phyloP scores from a whole-genome alignment of 495 filamentous ascomycete genomes.

The Amniculicola lignicola region DNA sequence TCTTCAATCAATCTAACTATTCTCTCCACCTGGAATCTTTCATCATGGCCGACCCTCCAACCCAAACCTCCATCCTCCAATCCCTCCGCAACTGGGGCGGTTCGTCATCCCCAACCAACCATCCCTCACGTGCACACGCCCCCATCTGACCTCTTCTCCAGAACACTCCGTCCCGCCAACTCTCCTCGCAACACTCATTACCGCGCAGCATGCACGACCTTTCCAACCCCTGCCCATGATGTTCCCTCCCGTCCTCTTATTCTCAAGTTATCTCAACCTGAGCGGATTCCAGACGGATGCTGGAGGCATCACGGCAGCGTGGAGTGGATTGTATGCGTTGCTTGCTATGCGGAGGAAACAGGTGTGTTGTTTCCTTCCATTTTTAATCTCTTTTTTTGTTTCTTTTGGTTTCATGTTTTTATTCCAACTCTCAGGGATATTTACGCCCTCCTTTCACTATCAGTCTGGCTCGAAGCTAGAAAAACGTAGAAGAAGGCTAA shows the following conservation, averaged over 20 bases:
- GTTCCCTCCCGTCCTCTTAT: conserved; percentile 80
- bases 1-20: too few relatives aligned
- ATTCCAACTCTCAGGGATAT: too few relatives aligned
- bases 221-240: conserved; percentile 71
- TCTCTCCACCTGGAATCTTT: neutral
- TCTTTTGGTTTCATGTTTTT: too few relatives aligned
- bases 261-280: conserved; percentile 80
- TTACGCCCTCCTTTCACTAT: too few relatives aligned
- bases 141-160: conserved; percentile 43
- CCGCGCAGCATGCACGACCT: conserved; percentile 72
- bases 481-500: too few relatives aligned
- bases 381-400: conserved; percentile 7
- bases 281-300: conserved; percentile 74
- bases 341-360: conserved; percentile 66
- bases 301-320: conserved; percentile 80
- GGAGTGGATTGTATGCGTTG: conserved; percentile 80
- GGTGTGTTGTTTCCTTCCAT: conserved; percentile 24
- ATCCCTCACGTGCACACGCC: conserved; percentile 26
- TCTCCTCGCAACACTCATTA: conserved; percentile 73
- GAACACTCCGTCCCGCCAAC: conserved; percentile 77
- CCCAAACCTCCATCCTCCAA: conserved; percentile 43
- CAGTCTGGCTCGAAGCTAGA: too few relatives aligned
- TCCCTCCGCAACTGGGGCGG: conserved; percentile 67
- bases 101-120: conserved; percentile 46
- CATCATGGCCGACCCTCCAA: conserved; percentile 40